Evolutionary conservation across 108 stramenopile species (phyloP).

Genomic region (Nitzschia sp.): DNA sequence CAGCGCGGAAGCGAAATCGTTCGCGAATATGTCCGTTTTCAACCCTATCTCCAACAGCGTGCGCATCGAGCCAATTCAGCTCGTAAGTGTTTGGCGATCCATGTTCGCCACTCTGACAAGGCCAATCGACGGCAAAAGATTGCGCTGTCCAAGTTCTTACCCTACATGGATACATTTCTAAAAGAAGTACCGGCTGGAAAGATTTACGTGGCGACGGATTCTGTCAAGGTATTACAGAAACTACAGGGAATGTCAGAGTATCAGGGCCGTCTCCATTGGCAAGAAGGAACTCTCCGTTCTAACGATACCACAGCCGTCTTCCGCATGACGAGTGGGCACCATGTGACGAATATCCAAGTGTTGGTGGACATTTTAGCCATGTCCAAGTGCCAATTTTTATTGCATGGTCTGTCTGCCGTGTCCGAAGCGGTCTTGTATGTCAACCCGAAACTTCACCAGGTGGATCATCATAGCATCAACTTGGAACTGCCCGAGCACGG

Average conservation of each 20-base stretch:
- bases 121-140: conserved; percentile 31
- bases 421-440: conserved; percentile 52
- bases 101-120: conserved; percentile 53
- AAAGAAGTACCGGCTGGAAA: conserved; percentile 10
- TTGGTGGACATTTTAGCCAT: conserved; percentile 49
- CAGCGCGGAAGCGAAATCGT: conserved; percentile 20
- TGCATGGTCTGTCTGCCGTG: conserved; percentile 46
- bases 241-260: conserved; percentile 10
- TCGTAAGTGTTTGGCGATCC: conserved; percentile 37
- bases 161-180: conserved; percentile 36
- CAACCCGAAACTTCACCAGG: conserved; percentile 34
- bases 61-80: conserved; percentile 27
- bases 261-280: conserved; percentile 15
- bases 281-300: not conserved
- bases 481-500: conserved; percentile 36
- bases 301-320: conserved; percentile 22
- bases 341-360: conserved; percentile 49
- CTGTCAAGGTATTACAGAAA: conserved; percentile 17
- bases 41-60: conserved; percentile 26
- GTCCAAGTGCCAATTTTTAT: conserved; percentile 43
- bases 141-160: conserved; percentile 26
- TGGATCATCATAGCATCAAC: conserved; percentile 31
- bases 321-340: conserved; percentile 39
- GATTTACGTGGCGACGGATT: conserved; percentile 47
- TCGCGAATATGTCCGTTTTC: conserved; percentile 33